Evolutionary conservation across 257 asterid species (phyloP), one percentile per base, ranked within the genome.

Genomic region (Marsdenia floribunda): DNA sequence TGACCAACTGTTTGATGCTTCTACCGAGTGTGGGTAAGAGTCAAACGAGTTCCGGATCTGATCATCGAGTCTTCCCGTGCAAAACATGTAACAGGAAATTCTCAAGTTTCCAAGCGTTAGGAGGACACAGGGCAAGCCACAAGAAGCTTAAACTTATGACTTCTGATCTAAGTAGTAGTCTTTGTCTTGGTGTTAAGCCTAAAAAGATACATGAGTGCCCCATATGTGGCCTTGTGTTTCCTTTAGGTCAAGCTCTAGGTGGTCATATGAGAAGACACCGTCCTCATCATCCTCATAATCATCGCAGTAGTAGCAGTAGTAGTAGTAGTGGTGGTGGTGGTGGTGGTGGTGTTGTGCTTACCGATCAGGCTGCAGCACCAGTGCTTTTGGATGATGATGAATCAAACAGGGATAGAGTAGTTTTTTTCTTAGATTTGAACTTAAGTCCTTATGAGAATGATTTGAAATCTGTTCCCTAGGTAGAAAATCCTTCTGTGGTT

Each of bases 201-300:
- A 83, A 42, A 42, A 42, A 79, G 78, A 40, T 29, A 4, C 86
- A 85, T 35, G 83, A 72, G 52, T 85, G 88, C n/a, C 46, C 78
- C 6, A 42, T 80, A 4, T 85, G 88, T 42, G 86, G 86, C 2
- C 71, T 78, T 24, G 78, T 73, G 72, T 85, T 85, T 46, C 35
- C 80, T 0, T 13, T 73, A 50, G 88, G 88, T 0, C 88, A 85
- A 49, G 86, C 88, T 50, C 50, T 82, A 13, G 88, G 88, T 6
- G 88, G 86, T 0, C 88, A 85, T 49, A 85, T 85, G 88, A 80
- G 88, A 49, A 75, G 86, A 26, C 88, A 85, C 61, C 85, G 88
- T 53, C 1, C 19, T 19, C 68, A 73, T 42, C 14, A 19, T 46
- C 2, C n/a, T 10, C 18, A 19, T 53, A 24, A 3, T 13, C 4